Percentiles rank a stretch among this genome's conserved stretches.
These are phyloP conservation scores for Elaeagnus macrophylla DNA, from an alignment of 306 rosid genomes.

Conservation along the genomic window DNA sequence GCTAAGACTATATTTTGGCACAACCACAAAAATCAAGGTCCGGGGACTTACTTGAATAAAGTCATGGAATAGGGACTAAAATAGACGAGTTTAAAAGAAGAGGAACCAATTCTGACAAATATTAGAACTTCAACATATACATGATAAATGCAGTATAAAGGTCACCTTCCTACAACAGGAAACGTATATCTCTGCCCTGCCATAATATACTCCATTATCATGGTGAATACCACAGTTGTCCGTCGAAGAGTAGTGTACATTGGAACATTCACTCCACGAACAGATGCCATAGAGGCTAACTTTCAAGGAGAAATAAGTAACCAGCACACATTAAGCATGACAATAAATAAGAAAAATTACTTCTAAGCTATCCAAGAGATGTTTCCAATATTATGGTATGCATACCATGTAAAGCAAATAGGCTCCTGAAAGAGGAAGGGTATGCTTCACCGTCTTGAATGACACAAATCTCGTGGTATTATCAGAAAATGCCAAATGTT, in stretches of 20 bases:
- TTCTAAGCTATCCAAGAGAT: slow-evolving; percentile 4
- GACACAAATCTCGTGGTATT: slow-evolving; percentile 48
- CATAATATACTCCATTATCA: slow-evolving; percentile 69
- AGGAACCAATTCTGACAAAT: too few species aligned
- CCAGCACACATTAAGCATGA: slow-evolving; percentile 11
- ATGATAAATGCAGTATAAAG: slow-evolving; percentile 9
- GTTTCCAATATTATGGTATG: slow-evolving; percentile 6
- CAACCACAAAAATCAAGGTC: too few species aligned
- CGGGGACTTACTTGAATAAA: too few species aligned
- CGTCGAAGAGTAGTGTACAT: slow-evolving; percentile 96
- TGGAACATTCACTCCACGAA: slow-evolving; percentile 97
- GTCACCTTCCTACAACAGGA: slow-evolving; percentile 72
- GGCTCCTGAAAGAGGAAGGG: slow-evolving; percentile 76
- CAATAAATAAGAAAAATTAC: neutral
- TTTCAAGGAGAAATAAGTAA: slow-evolving; percentile 48
- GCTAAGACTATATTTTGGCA: too few species aligned
- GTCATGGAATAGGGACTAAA: too few species aligned
- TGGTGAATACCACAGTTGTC: slow-evolving; percentile 88
- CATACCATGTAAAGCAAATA: slow-evolving; percentile 90
- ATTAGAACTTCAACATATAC: neutral
- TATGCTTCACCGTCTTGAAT: slow-evolving; percentile 62
- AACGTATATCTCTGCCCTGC: slow-evolving; percentile 71
- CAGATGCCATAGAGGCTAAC: slow-evolving; percentile 94
- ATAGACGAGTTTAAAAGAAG: too few species aligned
- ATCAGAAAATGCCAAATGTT: slow-evolving; percentile 42